Evolutionary conservation across 768 basidiomycete species (phyloP), one percentile per base, ranked within the genome.

Genomic region (Collybiopsis confluens): DNA sequence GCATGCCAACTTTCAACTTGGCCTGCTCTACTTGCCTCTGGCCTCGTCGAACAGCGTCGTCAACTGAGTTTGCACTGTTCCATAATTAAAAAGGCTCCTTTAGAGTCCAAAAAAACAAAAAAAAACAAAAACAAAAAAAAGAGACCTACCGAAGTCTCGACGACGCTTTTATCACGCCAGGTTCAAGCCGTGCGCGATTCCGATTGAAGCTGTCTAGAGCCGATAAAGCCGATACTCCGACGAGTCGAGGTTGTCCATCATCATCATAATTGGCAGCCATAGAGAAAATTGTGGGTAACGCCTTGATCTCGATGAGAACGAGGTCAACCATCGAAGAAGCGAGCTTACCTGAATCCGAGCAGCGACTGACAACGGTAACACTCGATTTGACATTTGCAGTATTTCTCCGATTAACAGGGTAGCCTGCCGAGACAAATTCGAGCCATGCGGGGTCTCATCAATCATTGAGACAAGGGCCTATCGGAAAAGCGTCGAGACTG

Each of bases 121-220:
- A 13, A 54, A 46, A 21, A 36, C 15, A 30, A 33, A 30, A 15
- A 36, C 20, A 33, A 47, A 33, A 42, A 40, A 47, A 15, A 45
- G 21, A n/a, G n/a, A 54, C 73, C 33, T 57, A 88, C 90, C 90
- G 79, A 52, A 83, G 84, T 35, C 91, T 81, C 8, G 52, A 43
- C 40, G 77, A 67, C 57, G 76, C 75, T 59, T 80, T 85, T 27
- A 76, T 66, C 38, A 73, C 65, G 8, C 67, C 69, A 13, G 87
- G 82, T 62, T 89, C 85, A 35, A 90, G 61, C 44, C 89, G 80
- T 6, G 83, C 72, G 54, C 82, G 81, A 67, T 97, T 94, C n/a
- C 96, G 86, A 62, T 95, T 93, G 66, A 96, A 86, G 62, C 89
- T 92, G 62, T 96, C 92, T 40, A 99, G 92, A 0, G 90, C 85